Evolutionary conservation across 2,329 filamentous ascomycete species (phyloP), one percentile per base, ranked within the genome.

Genomic region (Parastagonospora nodorum): DNA sequence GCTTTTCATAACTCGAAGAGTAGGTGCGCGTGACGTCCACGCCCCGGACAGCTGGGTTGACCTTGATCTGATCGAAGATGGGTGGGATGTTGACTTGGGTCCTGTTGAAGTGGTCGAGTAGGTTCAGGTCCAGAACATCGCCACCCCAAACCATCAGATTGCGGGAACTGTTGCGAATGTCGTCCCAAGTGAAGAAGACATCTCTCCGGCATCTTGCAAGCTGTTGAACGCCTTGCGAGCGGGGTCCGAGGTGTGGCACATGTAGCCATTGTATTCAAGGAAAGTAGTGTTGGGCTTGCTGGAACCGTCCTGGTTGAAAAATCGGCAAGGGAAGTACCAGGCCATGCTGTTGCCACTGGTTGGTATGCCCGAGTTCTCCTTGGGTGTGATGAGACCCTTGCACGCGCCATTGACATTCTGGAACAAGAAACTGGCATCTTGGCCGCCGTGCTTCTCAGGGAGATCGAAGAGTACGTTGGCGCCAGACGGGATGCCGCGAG

Each of bases 361-460:
- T 1, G 92, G 91, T 8, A 99, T 86, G 63, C 91, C 88, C 0
- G 92, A 95, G 48, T 80, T 80, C 1, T 82, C 70, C 1, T 88
- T 84, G 7, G 81, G 75, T 1, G 85, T 96, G 69, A 99, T 96
- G 49, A 97, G 76, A 8, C 83, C 89, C 77, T 97, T 99, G 82
- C 94, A 99, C 56, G 89, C 89, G 41, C 94, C 95, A 64, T 99
- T 99, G 73, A 99, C 94, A 61, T 97, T 96, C 72, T 99, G 94
- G 77, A 99, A 99, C 68, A 99, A 77, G 72, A 99, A 99, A 69
- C 92, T 97, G 50, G 90, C 93, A 70, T 99, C 95, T 74, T 89
- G 84, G n/a, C 92, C 94, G 48, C 87, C 88, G 63, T 93, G 85
- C 68, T 90, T 90, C 61, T 88, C 84, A 1, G 87, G 82, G n/a